These are phyloP conservation scores for Tylopilus felleus DNA, from an alignment of 768 basidiomycete species.

Conservation along the genomic window DNA sequence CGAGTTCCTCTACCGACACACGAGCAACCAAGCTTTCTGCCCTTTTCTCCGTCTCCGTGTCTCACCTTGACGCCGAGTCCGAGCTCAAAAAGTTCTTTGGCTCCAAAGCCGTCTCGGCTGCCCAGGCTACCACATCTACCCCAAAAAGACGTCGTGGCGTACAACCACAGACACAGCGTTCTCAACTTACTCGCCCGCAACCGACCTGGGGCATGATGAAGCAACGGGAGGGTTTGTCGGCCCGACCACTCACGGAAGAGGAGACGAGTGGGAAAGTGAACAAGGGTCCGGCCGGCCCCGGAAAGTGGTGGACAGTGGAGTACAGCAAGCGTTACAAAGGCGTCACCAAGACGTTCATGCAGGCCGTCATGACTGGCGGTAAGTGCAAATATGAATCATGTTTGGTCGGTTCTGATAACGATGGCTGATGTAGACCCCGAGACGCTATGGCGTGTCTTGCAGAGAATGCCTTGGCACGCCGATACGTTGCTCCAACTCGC, in stretches of 20 bases:
- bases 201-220: slow-evolving; percentile 71
- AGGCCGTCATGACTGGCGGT: slow-evolving; percentile 81
- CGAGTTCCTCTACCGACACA: slow-evolving; percentile 25
- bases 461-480: slow-evolving; percentile 83
- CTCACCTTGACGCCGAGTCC: slow-evolving; percentile 82
- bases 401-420: neutral
- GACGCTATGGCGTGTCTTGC: slow-evolving; percentile 71
- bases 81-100: slow-evolving; percentile 96
- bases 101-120: slow-evolving; percentile 75
- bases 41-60: slow-evolving; percentile 74
- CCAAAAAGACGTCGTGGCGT: slow-evolving; percentile 38
- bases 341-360: slow-evolving; percentile 76
- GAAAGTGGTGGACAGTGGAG: slow-evolving; percentile 88
- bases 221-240: slow-evolving; percentile 68
- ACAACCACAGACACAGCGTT: slow-evolving; percentile 44
- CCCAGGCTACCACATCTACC: slow-evolving; percentile 39
- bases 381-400: slow-evolving; percentile 20
- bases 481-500: slow-evolving; percentile 61
- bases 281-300: slow-evolving; percentile 45
- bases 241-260: slow-evolving; percentile 52
- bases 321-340: slow-evolving; percentile 84
- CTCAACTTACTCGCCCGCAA: slow-evolving; percentile 75
- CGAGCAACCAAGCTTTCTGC: slow-evolving; percentile 39
- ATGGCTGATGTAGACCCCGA: slow-evolving; percentile 58
- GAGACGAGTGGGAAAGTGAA: slow-evolving; percentile 48